Evolutionary conservation across 805 yeast species (phyloP), one percentile per base, ranked within the genome.

Genomic region (Wickerhamiella galacta): DNA sequence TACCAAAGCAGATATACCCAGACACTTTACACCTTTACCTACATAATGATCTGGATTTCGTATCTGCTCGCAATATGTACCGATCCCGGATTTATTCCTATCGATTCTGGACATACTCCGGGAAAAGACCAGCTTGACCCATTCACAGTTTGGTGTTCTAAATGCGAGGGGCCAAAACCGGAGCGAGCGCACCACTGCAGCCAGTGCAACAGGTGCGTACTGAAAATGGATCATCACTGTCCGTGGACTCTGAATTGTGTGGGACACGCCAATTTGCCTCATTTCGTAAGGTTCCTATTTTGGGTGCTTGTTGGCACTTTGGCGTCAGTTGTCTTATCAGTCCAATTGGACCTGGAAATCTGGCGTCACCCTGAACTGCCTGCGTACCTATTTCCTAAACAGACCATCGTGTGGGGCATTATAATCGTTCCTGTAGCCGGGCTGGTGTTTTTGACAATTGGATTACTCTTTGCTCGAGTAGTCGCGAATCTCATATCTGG

Each of bases 211-310:
- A 36, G 39, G 15, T 60, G 65, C 34, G 49, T 60, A 14, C 41
- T 60, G 52, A 62, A 40, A 65, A 76, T 53, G 81, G 85, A 36
- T 63, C 78, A 37, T 67, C 68, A 54, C 57, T 92, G 53, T 66
- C 95, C 95, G 0, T 87, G 96, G 96, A 82, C 83, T 53, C 75
- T 93, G 2, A 62, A 71, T 4, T 85, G 95, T 52, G 68, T 87
- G 37, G 96, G 96, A 0, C 76, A 70, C 54, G 57, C 58, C 19
- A 87, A 87, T 54, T 83, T 79, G 42, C 78, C 82, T 54, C 69
- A 61, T 49, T 87, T 85, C 48, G 51, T 81, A 18, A 93, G 82
- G 50, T 77, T 78, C 48, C 52, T 83, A 33, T 28, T 63, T 5
- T 73, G 74, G 46, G 58, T 70, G 3, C 55, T 71, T 2, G 18